phyloP scores from a whole-genome alignment of 352 stramenopile genomes.

The Phytopythium montanum region DNA sequence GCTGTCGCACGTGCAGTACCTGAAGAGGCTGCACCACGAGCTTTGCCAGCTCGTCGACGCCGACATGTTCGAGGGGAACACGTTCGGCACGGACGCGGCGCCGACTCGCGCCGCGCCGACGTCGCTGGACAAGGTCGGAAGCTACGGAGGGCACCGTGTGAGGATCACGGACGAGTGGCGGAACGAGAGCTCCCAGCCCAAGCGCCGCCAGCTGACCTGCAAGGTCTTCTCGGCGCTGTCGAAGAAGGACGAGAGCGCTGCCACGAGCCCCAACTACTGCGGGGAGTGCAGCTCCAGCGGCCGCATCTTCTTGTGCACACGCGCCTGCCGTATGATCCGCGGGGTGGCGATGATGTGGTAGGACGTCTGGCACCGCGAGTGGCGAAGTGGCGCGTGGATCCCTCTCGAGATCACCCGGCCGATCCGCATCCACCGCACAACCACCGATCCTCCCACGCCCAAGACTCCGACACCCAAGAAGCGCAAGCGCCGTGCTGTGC shows the following conservation, averaged over 20 bases:
- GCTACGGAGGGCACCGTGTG: not conserved
- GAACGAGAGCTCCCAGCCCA: not conserved
- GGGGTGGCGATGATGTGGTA: not conserved
- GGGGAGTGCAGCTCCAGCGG: not conserved
- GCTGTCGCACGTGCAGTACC: conserved; percentile 10
- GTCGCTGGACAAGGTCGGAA: not conserved
- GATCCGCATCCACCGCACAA: not conserved
- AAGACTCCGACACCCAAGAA: too few species aligned
- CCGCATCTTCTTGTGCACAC: not conserved
- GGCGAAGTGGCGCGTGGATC: not conserved
- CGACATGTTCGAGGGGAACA: conserved; percentile 15
- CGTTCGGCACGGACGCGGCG: not conserved
- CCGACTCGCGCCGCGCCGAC: too few species aligned
- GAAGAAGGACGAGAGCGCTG: not conserved
- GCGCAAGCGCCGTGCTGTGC: too few species aligned
- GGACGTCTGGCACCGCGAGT: not conserved
- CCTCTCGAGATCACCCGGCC: not conserved
- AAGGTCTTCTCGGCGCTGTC: not conserved
- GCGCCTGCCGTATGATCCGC: not conserved
- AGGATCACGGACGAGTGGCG: conserved; percentile 1
- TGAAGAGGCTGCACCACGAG: conserved; percentile 12
- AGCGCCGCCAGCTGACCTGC: not conserved
- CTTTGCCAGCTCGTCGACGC: conserved; percentile 1
- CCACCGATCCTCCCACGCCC: too few species aligned
- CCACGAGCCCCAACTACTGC: not conserved